Evolutionary conservation across 106 monocot genomes (phyloP), one percentile per base, ranked within the genome.

Genomic region (Gastrodia elata): DNA sequence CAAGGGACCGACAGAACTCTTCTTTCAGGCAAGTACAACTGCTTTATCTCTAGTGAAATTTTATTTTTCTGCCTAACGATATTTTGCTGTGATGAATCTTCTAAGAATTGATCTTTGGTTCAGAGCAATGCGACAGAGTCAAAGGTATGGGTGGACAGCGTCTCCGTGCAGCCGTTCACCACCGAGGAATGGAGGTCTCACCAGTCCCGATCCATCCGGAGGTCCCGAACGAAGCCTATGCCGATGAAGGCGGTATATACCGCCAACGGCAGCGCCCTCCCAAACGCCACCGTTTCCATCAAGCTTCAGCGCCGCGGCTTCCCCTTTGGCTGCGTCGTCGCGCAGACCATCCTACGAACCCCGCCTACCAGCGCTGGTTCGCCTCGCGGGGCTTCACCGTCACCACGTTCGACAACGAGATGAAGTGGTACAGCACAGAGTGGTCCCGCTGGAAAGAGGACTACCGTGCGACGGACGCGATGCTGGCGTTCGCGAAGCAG

Each of bases 391-490:
- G n/a, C n/a, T 95, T 95, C 85, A 82, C 79, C 0, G 77, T 85
- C 8, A 89, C 95, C 38, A 77, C 79, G 10, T 95, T 92, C 73
- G 89, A 80, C 81, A 87, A 95, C 56, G 95, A 95, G 83, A 95
- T 95, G 95, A 95, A 95, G 80, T 95, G 95, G 95, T 95, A 89
- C 77, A 72, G 70, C 70, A 95, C 73, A 0, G 95, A 91, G 79
- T 1, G 0, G 0, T 28, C 2, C 15, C 71, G 59, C 6, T 87
- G 95, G 2, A 25, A 74, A 3, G 89, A 83, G 70, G 78, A 87
- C 77, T 95, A 91, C 80, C 39, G 68, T n/a, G 15, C 18, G 9
- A 30, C 87, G 2, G 94, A 95, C 42, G 82, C 78, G n/a, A 89
- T 95, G 89, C 6, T 95, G 4, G 72, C 65, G n/a, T 95, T 89